Base-by-base conservation (phyloP, 257 asterid species). In the Agastache rugosa region DNA sequence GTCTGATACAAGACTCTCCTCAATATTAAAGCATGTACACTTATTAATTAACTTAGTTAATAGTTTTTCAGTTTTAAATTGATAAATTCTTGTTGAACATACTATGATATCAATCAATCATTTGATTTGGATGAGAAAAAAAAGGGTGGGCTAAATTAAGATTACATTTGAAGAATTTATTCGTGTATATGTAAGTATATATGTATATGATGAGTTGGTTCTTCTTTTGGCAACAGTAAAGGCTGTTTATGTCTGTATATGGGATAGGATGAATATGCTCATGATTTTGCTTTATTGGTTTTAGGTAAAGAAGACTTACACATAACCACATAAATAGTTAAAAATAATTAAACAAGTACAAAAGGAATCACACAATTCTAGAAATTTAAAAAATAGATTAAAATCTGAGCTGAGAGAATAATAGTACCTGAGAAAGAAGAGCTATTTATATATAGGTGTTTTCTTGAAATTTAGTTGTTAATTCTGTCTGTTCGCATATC, bases 191-290 rank as follows among this genome's bases (percentile, higher is more conserved):
- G 42, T 37, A 19, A 17, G 11, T 16, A 39, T 42, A 11, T 31
- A 23, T 61, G 34, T 42, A 8, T 27, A 63, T 27, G 53, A 67
- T 58, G 22, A 62, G 64, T 72, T 71, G 73, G 79, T 76, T 71
- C 54, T 41, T 65, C 35, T 68, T 74, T 77, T 71, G 63, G 77
- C 76, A 77, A 80, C 79, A 74, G 87, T 79, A 83, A 80, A 80
- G 85, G 83, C 81, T 78, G 84, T 71, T 73, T 74, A 65, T 74
- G 82, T 70, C 80, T 76, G 83, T 79, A 76, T 73, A 55, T 73
- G 80, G 79, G 79, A 77, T 54, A 62, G 73, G 64, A 73, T 73
- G 82, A 74, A 83, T 77, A 80, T 77, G 81, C 75, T 61, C 19
- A 17, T 71, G 61, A 74, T 55, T 34, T 61, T 37, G 77, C 87